Conservation (phyloP, 257 asterid genomes). For the Haberlea rhodopensis region DNA sequence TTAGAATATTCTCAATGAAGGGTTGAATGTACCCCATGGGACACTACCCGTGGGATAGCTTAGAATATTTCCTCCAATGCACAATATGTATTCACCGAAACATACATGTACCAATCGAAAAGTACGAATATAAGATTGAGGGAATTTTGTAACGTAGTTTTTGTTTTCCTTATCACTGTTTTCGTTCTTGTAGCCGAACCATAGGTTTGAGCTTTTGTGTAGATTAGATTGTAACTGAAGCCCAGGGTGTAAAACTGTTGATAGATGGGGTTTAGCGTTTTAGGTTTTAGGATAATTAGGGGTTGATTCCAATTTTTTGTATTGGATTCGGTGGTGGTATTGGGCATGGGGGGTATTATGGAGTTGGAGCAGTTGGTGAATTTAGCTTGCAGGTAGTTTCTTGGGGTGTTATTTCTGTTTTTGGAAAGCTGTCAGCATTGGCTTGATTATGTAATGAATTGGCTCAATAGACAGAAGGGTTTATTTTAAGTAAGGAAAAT, state of each 20-base stretch:
- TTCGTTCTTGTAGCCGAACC: conserved; percentile 39
- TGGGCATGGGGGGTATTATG: conserved; percentile 29
- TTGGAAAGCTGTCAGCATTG: conserved; percentile 22
- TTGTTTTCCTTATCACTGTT: conserved; percentile 23
- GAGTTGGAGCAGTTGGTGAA: conserved; percentile 42
- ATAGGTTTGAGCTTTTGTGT: conserved; percentile 32
- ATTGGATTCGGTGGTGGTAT: conserved; percentile 27
- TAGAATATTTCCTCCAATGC: too few species aligned
- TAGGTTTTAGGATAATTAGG: conserved; percentile 34
- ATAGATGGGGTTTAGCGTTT: conserved; percentile 29
- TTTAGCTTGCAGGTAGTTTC: conserved; percentile 24
- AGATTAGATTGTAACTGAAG: conserved; percentile 33
- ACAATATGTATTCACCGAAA: too few species aligned
- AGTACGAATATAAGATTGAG: conserved; percentile 30
- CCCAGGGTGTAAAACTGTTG: conserved; percentile 22
- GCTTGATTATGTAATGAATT: conserved; percentile 32
- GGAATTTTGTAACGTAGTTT: conserved; percentile 31
- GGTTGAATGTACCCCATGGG: too few species aligned
- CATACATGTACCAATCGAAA: too few species aligned
- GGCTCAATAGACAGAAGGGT: conserved; percentile 22
- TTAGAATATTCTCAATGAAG: too few species aligned
- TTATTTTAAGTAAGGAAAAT: conserved; percentile 8
- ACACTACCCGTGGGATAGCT: too few species aligned
- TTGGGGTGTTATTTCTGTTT: conserved; percentile 2
- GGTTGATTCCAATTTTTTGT: conserved; percentile 18